Evolutionary conservation across 2,329 filamentous ascomycete genomes (phyloP), one percentile per base, ranked within the genome.

Genomic region (Torrubiellomyces zombiae): DNA sequence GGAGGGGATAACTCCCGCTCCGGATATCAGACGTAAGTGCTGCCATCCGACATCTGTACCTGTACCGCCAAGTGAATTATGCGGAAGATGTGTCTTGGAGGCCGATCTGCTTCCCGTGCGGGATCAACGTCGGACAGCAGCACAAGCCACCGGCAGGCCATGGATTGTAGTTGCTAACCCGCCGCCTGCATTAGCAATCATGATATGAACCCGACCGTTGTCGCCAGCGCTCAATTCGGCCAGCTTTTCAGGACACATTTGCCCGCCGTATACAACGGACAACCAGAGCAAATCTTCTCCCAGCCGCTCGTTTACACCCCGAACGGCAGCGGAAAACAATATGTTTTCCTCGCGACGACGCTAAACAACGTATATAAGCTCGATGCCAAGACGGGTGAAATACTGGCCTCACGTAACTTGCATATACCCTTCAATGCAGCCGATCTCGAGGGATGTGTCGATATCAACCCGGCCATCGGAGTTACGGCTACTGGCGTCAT

Each of bases 141-240:
- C n/a, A n/a, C n/a, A n/a, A n/a, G n/a, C n/a, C n/a, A n/a, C n/a
- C n/a, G n/a, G n/a, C n/a, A n/a, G n/a, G n/a, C n/a, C n/a, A n/a
- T n/a, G n/a, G n/a, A n/a, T n/a, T n/a, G n/a, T n/a, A n/a, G n/a
- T n/a, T n/a, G 15, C 17, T 14, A 15, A 16, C 16, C 4, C 5
- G n/a, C n/a, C n/a, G n/a, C n/a, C n/a, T n/a, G n/a, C n/a, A n/a
- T n/a, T 20, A 51, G 48, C 12, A 72, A 67, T 38, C 67, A 74
- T 39, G 73, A 73, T 43, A 64, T 74, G 58, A 65, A 73, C 37
- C 68, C 68, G 1, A 52, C 59, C 9, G 48, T 71, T 7, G 64
- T 74, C 3, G 56, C 51, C 20, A 65, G 61, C 28, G 43, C 57
- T 3, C 54, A 63, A 25, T 73, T 71, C 33, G 61, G 56, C 12